phyloP scores from a whole-genome alignment of 192 early-diverging fungal species.

The Backusella luteola region DNA sequence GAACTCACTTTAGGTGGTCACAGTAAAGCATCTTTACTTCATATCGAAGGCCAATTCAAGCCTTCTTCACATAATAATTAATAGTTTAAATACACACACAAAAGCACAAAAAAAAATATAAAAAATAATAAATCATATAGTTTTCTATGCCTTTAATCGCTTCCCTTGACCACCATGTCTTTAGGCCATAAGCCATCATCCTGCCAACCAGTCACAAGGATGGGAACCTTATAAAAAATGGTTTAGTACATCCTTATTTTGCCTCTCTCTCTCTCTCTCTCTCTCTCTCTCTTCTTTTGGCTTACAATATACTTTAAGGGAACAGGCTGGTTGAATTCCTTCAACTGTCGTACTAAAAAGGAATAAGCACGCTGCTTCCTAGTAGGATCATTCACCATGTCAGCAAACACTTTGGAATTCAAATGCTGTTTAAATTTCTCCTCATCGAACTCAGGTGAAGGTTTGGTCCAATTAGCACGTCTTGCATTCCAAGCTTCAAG shows the following conservation, averaged over 20 bases:
- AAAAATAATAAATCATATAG: background rate
- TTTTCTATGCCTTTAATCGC: constrained; percentile 1
- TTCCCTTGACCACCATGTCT: constrained; percentile 33
- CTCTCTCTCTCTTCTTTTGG: background rate
- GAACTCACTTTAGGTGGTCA: constrained; percentile 36
- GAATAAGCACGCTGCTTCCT: constrained; percentile 43
- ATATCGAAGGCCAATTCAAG: constrained; percentile 43
- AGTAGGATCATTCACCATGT: constrained; percentile 25
- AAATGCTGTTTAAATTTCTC: constrained; percentile 30
- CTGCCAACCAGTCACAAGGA: constrained; percentile 56
- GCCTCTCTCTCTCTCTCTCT: background rate
- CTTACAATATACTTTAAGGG: constrained; percentile 48
- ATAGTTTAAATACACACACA: background rate
- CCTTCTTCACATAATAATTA: background rate
- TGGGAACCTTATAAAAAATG: constrained; percentile 40
- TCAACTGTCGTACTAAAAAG: constrained; percentile 40
- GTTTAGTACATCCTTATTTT: background rate
- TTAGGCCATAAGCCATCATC: constrained; percentile 53
- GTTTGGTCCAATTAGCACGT: constrained; percentile 45
- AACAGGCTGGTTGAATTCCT: constrained; percentile 44
- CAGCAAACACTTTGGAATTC: constrained; percentile 10
- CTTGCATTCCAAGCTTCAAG: constrained; percentile 47
- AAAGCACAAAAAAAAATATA: background rate
- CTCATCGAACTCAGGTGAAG: constrained; percentile 24
- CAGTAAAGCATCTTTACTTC: constrained; percentile 44